phyloP scores from a whole-genome alignment of 1,284 basidiomycete genomes.

The Kalmanozyma brasiliensis region DNA sequence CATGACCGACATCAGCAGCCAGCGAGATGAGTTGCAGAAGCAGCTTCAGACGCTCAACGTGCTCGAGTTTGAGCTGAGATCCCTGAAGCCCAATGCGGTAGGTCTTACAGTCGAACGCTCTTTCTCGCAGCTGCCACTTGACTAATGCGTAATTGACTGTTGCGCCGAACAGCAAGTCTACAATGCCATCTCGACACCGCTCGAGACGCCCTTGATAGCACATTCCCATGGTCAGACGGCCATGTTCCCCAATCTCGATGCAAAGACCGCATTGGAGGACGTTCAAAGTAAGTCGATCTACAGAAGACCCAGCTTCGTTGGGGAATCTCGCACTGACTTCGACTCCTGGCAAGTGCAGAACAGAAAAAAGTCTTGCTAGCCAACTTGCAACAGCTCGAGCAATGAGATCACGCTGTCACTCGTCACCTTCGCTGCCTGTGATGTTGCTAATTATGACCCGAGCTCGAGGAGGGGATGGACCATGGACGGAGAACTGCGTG shows the following conservation, averaged over 20 bases:
- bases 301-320: background rate
- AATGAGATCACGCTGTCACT: background rate
- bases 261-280: constrained; percentile 25
- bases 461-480: too few relatives aligned
- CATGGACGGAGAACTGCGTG: too few relatives aligned
- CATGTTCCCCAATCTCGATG: constrained; percentile 33
- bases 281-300: constrained; percentile 26
- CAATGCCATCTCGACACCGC: constrained; percentile 23
- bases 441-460: too few relatives aligned
- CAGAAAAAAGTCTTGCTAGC: constrained; percentile 25
- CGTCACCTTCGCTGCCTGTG: too few relatives aligned
- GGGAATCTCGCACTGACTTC: too few relatives aligned
- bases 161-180: constrained; percentile 28
- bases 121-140: too few relatives aligned
- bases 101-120: too few relatives aligned
- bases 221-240: constrained; percentile 32
- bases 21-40: constrained; percentile 14
- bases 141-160: too few relatives aligned
- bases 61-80: constrained; percentile 33
- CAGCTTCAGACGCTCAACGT: constrained; percentile 39
- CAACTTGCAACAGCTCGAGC: constrained; percentile 19
- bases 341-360: constrained; percentile 4
- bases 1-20: constrained; percentile 3
- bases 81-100: constrained; percentile 29
- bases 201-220: constrained; percentile 26